Evolutionary conservation across 208 protist genomes (phyloP), one percentile per base, ranked within the genome.

Genomic region (Crithidia expoeki): DNA sequence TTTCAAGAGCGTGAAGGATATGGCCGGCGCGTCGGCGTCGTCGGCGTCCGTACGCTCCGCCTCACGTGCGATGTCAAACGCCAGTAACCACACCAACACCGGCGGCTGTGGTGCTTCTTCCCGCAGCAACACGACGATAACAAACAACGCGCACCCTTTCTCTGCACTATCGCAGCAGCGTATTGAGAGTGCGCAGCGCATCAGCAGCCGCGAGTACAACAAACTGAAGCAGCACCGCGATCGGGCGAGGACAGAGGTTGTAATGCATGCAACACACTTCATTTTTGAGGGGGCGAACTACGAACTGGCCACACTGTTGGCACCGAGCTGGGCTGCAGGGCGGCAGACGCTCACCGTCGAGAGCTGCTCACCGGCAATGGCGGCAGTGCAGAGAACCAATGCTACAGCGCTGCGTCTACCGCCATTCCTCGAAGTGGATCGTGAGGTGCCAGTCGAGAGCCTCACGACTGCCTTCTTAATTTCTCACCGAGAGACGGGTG

Each of bases 161-260:
- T 55, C 64, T 0, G 58, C 65, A 9, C 61, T 51, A 30, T 33
- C 61, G 52, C 72, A 79, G 66, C 68, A 86, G 49, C 68, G 79
- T 30, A 70, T 89, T 23, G 79, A 85, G 60, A 79, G 77, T 19
- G 75, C 79, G 58, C 76, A 90, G 64, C 79, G 81, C 52, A 91
- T 95, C 47, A 90, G 84, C 75, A 84, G 77, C 74, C 82, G 79
- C 46, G 88, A 93, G 77, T 95, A 94, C 73, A 61, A 47, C n/a
- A 80, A 71, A 58, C 72, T 95, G 50, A 68, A 83, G 53, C 49
- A 80, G 25, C 81, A 95, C 72, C 76, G 76, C 17, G 88, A 94
- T 50, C 47, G 53, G 12, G 66, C 65, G 21, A 60, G 80, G 16
- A 75, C 67, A 25, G 81, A 89, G 33, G 84, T 95, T 33, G 72